phyloP scores from a whole-genome alignment of 352 stramenopile genomes.

The Pythium rishiriense region DNA sequence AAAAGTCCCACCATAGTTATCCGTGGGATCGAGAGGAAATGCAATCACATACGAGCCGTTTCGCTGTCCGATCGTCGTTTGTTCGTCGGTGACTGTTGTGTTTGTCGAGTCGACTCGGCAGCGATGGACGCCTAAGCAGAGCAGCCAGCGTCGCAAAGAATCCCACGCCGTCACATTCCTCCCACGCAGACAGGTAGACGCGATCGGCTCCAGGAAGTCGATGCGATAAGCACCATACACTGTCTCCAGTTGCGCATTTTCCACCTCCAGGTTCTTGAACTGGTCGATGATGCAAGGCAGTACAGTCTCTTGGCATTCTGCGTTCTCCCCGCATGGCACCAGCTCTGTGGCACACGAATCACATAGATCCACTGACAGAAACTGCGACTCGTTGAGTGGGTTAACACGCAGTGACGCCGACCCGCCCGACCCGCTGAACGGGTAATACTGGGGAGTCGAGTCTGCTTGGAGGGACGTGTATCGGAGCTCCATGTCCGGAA shows the following conservation, averaged over 20 bases:
- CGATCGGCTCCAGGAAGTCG: background rate
- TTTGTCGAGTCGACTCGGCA: background rate
- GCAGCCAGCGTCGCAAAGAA: background rate
- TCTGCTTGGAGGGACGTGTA: background rate
- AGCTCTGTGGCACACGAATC: background rate
- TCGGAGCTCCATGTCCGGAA: background rate
- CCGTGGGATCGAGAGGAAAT: background rate
- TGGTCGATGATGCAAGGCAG: background rate
- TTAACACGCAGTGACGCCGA: background rate
- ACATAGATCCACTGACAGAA: background rate
- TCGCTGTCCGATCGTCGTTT: background rate
- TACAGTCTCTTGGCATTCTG: background rate
- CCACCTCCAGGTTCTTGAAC: background rate
- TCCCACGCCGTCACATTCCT: background rate
- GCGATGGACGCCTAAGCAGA: background rate
- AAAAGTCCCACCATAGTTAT: background rate
- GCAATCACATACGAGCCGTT: background rate
- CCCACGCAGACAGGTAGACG: background rate
- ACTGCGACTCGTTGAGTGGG: background rate
- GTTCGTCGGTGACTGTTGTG: background rate
- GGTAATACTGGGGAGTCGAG: too few relatives aligned
- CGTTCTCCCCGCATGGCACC: background rate
- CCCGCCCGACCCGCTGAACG: too few relatives aligned
- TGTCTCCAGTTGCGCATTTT: background rate
- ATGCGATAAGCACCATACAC: background rate